These are phyloP conservation scores for Sporothrix euskadiensis DNA, from an alignment of 2,329 filamentous ascomycete species.

Conservation along the genomic window DNA sequence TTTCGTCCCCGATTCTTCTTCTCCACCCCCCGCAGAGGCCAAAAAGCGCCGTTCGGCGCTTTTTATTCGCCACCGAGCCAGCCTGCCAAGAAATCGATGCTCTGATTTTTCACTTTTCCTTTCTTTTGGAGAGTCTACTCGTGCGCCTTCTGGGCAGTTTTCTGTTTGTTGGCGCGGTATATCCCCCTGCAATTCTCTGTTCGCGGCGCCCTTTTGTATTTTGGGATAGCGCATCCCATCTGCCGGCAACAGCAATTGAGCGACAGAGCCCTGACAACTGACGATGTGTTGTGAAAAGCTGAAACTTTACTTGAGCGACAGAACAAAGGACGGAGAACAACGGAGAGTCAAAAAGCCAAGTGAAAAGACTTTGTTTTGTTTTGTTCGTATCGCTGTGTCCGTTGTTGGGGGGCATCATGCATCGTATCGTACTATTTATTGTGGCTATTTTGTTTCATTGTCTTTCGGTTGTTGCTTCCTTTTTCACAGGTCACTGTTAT, in stretches of 20 bases:
- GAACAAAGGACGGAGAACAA: background rate
- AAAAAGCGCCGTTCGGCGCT: slow-evolving; percentile 17
- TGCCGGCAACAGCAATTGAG: slow-evolving; percentile 2
- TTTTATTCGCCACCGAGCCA: slow-evolving; percentile 8
- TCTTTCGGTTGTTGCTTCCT: background rate
- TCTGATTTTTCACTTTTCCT: background rate
- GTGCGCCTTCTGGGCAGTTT: background rate
- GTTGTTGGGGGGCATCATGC: background rate
- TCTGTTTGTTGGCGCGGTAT: background rate
- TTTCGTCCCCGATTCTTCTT: background rate
- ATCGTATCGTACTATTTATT: background rate
- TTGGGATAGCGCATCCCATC: background rate
- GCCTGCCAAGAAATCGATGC: slow-evolving; percentile 12
- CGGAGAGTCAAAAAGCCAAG: background rate
- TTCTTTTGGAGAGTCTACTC: background rate
- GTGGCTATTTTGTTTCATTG: background rate
- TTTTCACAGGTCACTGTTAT: background rate
- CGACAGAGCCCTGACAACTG: background rate
- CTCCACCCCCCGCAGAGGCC: slow-evolving; percentile 17
- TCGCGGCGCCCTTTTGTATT: background rate
- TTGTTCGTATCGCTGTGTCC: background rate
- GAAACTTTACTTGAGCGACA: background rate
- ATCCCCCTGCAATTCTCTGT: background rate
- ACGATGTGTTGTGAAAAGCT: background rate
- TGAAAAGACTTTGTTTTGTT: background rate